Evolutionary conservation across 257 asterid species (phyloP), one percentile per base, ranked within the genome.

Genomic region (Plectranthus barbatus): DNA sequence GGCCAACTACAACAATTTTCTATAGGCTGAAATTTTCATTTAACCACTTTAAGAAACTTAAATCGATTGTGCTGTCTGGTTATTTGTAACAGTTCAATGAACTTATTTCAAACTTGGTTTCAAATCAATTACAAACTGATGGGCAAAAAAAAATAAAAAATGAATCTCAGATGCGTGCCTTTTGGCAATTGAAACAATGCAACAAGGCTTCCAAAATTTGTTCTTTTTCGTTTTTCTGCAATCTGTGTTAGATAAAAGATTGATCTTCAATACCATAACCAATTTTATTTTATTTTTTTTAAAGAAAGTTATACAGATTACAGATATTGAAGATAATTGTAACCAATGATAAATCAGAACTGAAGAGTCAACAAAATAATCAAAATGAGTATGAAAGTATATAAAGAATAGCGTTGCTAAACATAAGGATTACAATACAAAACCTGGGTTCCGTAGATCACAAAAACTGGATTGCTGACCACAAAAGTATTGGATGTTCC

Each of bases 361-460:
- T 40, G 42, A 49, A 20, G 42, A 53, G 29, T 56, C 72, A 10
- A 34, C 18, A 60, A 40, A 60, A 55, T 34, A 34, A 56, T 49
- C 14, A 42, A 53, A 24, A 15, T 52, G 26, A 13, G 57, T 54
- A 60, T 50, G 9, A 51, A 44, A 65, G 26, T 37, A 74, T 24
- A 51, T 51, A 49, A 52, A 58, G 57, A 31, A 11, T 31, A 66
- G 44, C 41, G 44, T 39, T 53, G 31, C 31, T 26, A 5, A 66
- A 74, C 56, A 42, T 41, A 66, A 23, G 68, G 23, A 9, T 47
- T 29, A 54, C 41, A 36, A 42, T 66, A 71, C 54, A 82, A 60
- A 62, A 88, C 96, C 94, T 85, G 78, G 70, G 79, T 77, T 50
- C 88, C 89, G 46, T 86, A 86, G 69, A 86, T 80, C 56, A 73